Evolutionary conservation across 2,329 filamentous ascomycete genomes (phyloP), one percentile per base, ranked within the genome.

Genomic region (Exophiala phaeomuriformis): DNA sequence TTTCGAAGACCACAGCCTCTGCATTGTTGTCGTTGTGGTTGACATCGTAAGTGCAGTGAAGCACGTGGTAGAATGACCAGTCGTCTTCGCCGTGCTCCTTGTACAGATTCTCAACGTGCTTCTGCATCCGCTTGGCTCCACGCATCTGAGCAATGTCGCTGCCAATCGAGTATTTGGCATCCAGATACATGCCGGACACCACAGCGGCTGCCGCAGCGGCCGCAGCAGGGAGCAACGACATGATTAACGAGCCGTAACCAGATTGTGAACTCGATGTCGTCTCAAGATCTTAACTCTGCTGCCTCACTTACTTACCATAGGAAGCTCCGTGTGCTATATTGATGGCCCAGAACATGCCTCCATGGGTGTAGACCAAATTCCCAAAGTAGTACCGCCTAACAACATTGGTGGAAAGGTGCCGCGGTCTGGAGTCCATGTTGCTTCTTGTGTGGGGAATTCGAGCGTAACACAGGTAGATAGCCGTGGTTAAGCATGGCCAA

Each of bases 121-220:
- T 48, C 31, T 57, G 58, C 4, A 70, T 68, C 28, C 66, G 69
- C 32, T 68, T 71, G 10, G 69, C 56, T 6, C 68, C 68, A 8
- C 71, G 66, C n/a, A 85, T 67, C 7, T 64, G 64, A 0, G 64
- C 62, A 9, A 85, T 58, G 65, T 90, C 86, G 62, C 85, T 80
- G 39, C 69, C 66, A 47, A 89, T 66, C 64, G 85, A 80, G 61
- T 78, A 83, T 71, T 84, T 87, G 52, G 81, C 86, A 62, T 90
- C 80, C 41, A 86, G 70, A 61, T 88, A 86, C 12, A 76, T 75
- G 41, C 78, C 76, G 6, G 72, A 70, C 4, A 70, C 70, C 12
- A 67, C 63, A 5, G 61, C 62, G 19, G 63, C 65, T 19, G 19
- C 19, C 19, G 64, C 66, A 31, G 61, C 61, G 41, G 56, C 52